Percentiles rank a stretch among this genome's conserved stretches.
These are phyloP conservation scores for Rutidosis leptorrhynchoides DNA, from an alignment of 129 eudicot species.

Conservation along the genomic window DNA sequence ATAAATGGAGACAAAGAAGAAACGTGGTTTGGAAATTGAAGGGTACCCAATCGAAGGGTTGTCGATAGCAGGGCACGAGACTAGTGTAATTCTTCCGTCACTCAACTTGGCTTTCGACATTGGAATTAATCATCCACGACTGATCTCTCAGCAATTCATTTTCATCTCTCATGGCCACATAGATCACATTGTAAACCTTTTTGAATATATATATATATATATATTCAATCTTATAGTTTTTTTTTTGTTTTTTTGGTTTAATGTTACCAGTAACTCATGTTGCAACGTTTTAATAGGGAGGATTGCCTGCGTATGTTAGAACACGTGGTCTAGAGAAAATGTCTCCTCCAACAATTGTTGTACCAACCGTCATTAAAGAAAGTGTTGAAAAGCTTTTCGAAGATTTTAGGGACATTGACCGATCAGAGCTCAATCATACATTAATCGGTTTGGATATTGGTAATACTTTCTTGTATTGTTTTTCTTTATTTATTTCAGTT, in stretches of 20 bases:
- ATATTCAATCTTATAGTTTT: no score
- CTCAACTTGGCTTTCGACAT: conserved; percentile 84
- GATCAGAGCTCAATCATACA: conserved; percentile 81
- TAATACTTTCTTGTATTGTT: conserved; percentile 35
- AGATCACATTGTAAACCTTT: conserved; percentile 77
- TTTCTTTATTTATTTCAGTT: background rate
- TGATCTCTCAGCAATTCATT: conserved; percentile 76
- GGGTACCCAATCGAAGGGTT: conserved; percentile 76
- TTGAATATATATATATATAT: no score
- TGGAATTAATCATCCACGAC: conserved; percentile 91
- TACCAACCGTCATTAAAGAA: conserved; percentile 68
- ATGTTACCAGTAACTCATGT: no score
- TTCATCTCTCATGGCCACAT: conserved; percentile 94
- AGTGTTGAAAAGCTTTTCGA: conserved; percentile 80
- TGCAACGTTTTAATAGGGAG: no score
- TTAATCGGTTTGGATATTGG: conserved; percentile 81
- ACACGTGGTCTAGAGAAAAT: no score
- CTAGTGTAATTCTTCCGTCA: conserved; percentile 68
- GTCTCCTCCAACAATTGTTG: conserved; percentile 84
- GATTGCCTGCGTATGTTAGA: conserved; percentile 96
- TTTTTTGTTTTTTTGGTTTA: no score
- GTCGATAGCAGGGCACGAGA: conserved; percentile 95
- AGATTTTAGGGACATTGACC: conserved; percentile 84
- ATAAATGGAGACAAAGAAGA: conserved; percentile 43
- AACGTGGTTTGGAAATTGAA: conserved; percentile 48